Conservation (phyloP, 1,284 basidiomycete genomes). For the Trametes polyzona region DNA sequence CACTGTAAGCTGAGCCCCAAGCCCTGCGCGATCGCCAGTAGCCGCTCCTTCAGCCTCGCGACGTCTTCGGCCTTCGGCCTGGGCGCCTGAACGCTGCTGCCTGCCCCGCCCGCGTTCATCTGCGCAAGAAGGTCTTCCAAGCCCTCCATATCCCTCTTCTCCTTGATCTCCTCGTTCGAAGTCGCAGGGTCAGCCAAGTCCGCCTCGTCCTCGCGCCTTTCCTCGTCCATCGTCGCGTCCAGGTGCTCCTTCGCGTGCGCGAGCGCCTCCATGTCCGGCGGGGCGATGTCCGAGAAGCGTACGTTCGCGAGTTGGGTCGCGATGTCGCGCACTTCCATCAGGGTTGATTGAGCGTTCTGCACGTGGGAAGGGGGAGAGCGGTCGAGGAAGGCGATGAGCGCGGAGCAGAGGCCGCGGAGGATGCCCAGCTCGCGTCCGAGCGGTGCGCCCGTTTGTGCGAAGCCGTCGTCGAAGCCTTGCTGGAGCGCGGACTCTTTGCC, state of each 20-base stretch:
- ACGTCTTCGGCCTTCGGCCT: slow-evolving; percentile 52
- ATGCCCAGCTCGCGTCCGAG: slow-evolving; percentile 74
- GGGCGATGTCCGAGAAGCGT: slow-evolving; percentile 67
- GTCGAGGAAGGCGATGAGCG: slow-evolving; percentile 57
- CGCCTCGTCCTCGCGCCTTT: slow-evolving; percentile 22
- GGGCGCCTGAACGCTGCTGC: slow-evolving; percentile 20
- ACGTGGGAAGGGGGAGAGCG: neutral
- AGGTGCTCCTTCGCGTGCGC: slow-evolving; percentile 70
- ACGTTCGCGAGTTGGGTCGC: slow-evolving; percentile 56
- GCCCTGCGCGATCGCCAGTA: slow-evolving; percentile 40
- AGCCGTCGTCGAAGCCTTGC: slow-evolving; percentile 81
- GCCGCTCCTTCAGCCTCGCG: slow-evolving; percentile 41
- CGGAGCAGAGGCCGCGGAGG: slow-evolving; percentile 69
- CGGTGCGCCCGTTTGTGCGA: slow-evolving; percentile 70
- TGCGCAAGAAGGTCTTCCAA: slow-evolving; percentile 59
- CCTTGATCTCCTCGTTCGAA: slow-evolving; percentile 45
- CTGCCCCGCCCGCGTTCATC: slow-evolving; percentile 38
- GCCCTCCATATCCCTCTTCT: slow-evolving; percentile 53
- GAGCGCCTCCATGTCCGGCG: slow-evolving; percentile 73
- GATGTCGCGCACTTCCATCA: slow-evolving; percentile 54
- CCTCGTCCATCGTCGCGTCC: slow-evolving; percentile 35
- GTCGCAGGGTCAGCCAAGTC: slow-evolving; percentile 26
- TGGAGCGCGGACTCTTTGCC: slow-evolving; percentile 84
- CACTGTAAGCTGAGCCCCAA: slow-evolving; percentile 35
- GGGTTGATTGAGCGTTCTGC: neutral